Conservation (phyloP, 805 yeast genomes). For the Metschnikowia borealis region DNA sequence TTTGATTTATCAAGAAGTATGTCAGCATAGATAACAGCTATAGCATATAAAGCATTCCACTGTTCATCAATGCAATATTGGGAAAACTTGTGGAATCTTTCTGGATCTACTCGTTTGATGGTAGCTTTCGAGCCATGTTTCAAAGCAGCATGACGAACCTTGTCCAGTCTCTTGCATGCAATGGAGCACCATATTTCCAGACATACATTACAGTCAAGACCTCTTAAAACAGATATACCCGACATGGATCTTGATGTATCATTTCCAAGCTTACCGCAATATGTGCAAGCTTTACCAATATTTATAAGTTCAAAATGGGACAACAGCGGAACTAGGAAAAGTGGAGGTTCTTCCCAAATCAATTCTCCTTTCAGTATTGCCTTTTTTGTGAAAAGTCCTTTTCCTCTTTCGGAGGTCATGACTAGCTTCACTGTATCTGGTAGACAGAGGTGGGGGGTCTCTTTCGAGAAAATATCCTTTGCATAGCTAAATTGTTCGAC, state of each 20-base stretch:
- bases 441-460: slow-evolving; percentile 42
- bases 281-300: slow-evolving; percentile 64
- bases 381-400: slow-evolving; percentile 53
- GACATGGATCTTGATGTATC: slow-evolving; percentile 22
- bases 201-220: slow-evolving; percentile 65
- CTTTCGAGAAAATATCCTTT: slow-evolving; percentile 47
- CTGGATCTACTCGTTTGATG: slow-evolving; percentile 37
- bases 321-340: slow-evolving; percentile 65
- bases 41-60: slow-evolving; percentile 67
- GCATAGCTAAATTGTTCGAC: slow-evolving; percentile 48
- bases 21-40: slow-evolving; percentile 53
- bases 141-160: slow-evolving; percentile 46
- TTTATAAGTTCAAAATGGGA: slow-evolving; percentile 58
- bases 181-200: slow-evolving; percentile 67
- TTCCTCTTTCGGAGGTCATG: slow-evolving; percentile 53
- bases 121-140: slow-evolving; percentile 48
- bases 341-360: slow-evolving; percentile 57
- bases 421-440: slow-evolving; percentile 44
- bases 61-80: slow-evolving; percentile 59
- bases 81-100: slow-evolving; percentile 54
- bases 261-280: slow-evolving; percentile 58
- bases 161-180: slow-evolving; percentile 53
- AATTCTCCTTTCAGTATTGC: slow-evolving; percentile 46
- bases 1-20: slow-evolving; percentile 41
- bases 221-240: slow-evolving; percentile 34